phyloP scores from a whole-genome alignment of 169 alveolate genomes.

The Cryptosporidium viatorum region DNA sequence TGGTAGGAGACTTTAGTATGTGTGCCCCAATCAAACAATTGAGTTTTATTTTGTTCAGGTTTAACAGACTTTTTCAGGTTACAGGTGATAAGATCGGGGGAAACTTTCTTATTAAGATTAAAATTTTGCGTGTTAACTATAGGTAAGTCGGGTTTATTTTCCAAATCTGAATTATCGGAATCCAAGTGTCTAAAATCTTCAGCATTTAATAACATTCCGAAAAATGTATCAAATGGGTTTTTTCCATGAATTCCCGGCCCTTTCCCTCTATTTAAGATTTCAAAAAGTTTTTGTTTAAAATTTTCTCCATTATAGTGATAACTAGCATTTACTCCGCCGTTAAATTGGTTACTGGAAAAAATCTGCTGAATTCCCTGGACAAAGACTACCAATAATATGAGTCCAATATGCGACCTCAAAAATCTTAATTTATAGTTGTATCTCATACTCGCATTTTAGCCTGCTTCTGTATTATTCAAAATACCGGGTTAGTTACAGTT shows the following conservation, averaged over 20 bases:
- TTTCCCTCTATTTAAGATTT: background rate
- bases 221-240: constrained; percentile 15
- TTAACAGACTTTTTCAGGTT: background rate
- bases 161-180: background rate
- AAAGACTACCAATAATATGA: background rate
- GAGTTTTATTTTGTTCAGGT: too few relatives aligned
- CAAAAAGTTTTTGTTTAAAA: background rate
- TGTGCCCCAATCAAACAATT: background rate
- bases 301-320: background rate
- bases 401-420: background rate
- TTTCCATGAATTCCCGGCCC: background rate
- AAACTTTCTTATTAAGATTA: background rate
- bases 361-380: background rate
- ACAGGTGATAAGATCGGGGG: background rate
- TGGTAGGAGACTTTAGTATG: background rate
- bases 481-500: background rate
- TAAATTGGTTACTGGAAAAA: background rate
- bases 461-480: background rate
- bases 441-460: constrained; percentile 67
- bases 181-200: background rate
- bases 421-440: constrained; percentile 13
- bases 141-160: background rate
- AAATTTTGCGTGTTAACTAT: background rate
- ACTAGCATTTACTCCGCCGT: background rate
- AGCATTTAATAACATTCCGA: background rate